A percentile compares a stretch with the other conserved stretches of the same genome.
phyloP scores from a whole-genome alignment of 768 basidiomycete genomes.

The Sarcodon aspratus region DNA sequence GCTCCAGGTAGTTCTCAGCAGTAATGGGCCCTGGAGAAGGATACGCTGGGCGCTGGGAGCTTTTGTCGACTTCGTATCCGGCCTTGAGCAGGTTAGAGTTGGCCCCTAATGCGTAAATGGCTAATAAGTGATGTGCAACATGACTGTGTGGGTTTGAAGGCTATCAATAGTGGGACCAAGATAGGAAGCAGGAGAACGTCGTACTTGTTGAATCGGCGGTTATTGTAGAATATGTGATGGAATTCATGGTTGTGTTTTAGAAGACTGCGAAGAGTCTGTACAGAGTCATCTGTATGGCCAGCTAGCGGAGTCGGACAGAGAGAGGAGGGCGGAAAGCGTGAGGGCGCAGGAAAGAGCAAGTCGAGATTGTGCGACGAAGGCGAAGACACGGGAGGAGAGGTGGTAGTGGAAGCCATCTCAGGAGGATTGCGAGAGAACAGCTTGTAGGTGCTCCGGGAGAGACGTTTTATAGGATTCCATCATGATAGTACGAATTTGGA shows the following conservation, averaged over 20 bases:
- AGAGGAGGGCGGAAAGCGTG: slow-evolving; percentile 14
- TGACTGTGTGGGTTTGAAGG: slow-evolving; percentile 25
- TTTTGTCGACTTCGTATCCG: slow-evolving; percentile 29
- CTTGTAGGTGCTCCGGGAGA: too few species aligned
- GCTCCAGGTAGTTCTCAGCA: slow-evolving; percentile 34
- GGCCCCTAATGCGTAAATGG: slow-evolving; percentile 52
- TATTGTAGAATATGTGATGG: slow-evolving; percentile 25
- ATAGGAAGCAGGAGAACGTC: neutral
- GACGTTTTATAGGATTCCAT: too few species aligned
- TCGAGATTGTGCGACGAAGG: slow-evolving; percentile 10
- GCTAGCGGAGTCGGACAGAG: slow-evolving; percentile 23
- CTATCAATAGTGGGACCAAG: too few species aligned
- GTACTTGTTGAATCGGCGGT: slow-evolving; percentile 23
- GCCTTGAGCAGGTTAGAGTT: slow-evolving; percentile 26
- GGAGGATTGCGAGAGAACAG: too few species aligned
- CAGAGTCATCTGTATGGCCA: slow-evolving; percentile 23
- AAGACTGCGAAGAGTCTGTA: slow-evolving; percentile 7
- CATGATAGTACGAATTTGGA: too few species aligned
- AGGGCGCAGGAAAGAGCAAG: slow-evolving; percentile 20
- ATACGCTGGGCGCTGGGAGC: slow-evolving; percentile 25
- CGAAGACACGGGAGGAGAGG: neutral
- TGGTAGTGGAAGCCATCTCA: too few species aligned
- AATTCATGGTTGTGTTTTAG: slow-evolving; percentile 19
- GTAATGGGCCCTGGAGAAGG: slow-evolving; percentile 34
- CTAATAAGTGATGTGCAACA: slow-evolving; percentile 44